These are phyloP conservation scores for Arxiozyma heterogenica DNA, from an alignment of 1,139 yeast genomes.

Conservation along the genomic window DNA sequence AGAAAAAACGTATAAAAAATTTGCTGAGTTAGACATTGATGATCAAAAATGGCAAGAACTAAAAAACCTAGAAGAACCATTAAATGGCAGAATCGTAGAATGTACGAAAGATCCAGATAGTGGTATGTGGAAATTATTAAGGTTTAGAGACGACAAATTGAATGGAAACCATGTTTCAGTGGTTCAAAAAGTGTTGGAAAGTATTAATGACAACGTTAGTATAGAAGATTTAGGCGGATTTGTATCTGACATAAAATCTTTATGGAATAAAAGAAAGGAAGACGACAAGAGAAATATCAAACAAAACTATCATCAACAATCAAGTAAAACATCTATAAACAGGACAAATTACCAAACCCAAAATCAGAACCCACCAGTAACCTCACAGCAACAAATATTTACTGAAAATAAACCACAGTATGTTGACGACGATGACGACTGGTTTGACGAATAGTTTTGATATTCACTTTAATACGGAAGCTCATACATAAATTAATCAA, in stretches of 20 bases:
- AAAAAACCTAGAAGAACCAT: conserved; percentile 63
- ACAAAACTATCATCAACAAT: conserved; percentile 2
- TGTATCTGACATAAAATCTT: conserved; percentile 36
- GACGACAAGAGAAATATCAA: neutral
- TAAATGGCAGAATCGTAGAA: conserved; percentile 87
- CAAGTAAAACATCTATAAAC: conserved; percentile 1
- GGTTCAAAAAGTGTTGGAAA: conserved; percentile 70
- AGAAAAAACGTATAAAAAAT: conserved; percentile 52
- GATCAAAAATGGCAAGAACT: conserved; percentile 78
- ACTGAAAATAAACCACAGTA: conserved; percentile 21
- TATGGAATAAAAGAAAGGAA: conserved; percentile 42
- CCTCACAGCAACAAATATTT: conserved; percentile 3
- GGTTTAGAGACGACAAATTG: conserved; percentile 88
- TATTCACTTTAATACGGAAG: too few relatives aligned
- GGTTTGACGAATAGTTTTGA: conserved; percentile 22
- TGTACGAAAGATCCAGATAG: conserved; percentile 45
- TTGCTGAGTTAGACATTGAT: conserved; percentile 51
- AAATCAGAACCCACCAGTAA: neutral
- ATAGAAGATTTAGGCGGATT: conserved; percentile 60
- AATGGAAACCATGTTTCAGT: conserved; percentile 79
- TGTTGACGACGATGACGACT: conserved; percentile 31
- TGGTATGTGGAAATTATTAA: conserved; percentile 70
- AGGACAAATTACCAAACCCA: neutral
- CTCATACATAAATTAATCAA: too few relatives aligned
- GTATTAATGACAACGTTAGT: conserved; percentile 79